These are phyloP conservation scores for Phytophthora ramorum DNA, from an alignment of 352 stramenopile species.

Conservation along the genomic window DNA sequence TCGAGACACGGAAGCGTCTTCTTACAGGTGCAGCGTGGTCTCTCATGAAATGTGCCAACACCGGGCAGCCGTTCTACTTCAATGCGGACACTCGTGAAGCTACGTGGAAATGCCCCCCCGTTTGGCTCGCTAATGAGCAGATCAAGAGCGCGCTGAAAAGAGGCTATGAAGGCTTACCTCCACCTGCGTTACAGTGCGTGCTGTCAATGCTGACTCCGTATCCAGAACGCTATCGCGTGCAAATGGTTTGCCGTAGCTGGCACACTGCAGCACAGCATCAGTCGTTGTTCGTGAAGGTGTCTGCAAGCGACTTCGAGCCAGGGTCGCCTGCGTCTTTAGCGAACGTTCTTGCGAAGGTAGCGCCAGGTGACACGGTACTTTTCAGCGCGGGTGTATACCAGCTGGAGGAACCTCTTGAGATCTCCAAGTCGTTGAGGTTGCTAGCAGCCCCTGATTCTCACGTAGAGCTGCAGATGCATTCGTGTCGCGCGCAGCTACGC, in stretches of 20 bases:
- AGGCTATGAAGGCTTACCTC: conserved; percentile 84
- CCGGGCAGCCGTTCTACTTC: conserved; percentile 92
- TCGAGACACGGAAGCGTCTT: conserved; percentile 57
- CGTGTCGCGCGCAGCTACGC: conserved; percentile 46
- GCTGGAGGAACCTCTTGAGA: conserved; percentile 53
- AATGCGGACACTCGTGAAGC: conserved; percentile 95
- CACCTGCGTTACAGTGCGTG: conserved; percentile 78
- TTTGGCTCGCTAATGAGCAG: conserved; percentile 91
- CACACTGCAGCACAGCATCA: conserved; percentile 45
- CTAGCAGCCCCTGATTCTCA: conserved; percentile 61
- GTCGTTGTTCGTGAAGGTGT: conserved; percentile 59
- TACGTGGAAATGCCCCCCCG: conserved; percentile 92
- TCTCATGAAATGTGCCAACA: conserved; percentile 67
- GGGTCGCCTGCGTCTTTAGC: conserved; percentile 29
- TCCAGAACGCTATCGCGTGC: conserved; percentile 53
- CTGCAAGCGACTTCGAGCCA: conserved; percentile 51
- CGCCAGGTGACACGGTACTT: conserved; percentile 59
- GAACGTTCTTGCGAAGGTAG: conserved; percentile 32
- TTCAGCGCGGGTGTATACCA: conserved; percentile 76
- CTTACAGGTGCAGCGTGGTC: conserved; percentile 70
- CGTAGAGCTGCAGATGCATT: conserved; percentile 77
- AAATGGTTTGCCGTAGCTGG: conserved; percentile 71
- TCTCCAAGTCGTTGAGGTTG: conserved; percentile 56
- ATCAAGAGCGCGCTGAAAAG: conserved; percentile 63
- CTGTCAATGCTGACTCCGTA: conserved; percentile 87